These are phyloP conservation scores for Aspergillus versicolor DNA, from an alignment of 2,329 filamentous ascomycete species.

Conservation along the genomic window DNA sequence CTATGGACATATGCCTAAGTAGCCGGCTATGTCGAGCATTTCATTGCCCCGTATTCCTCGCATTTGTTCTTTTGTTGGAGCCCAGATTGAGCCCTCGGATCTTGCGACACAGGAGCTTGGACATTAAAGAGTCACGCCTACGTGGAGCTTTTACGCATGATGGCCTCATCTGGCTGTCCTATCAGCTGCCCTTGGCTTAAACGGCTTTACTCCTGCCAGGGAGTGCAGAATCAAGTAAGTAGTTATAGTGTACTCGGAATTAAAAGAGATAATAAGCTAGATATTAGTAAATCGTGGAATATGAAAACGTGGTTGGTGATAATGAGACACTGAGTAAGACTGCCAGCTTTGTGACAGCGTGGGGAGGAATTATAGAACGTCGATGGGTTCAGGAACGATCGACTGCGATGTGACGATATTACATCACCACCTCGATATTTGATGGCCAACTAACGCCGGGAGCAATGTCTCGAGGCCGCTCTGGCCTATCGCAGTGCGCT, in stretches of 20 bases:
- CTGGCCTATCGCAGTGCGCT: conserved; percentile 1
- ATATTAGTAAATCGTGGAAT: background rate
- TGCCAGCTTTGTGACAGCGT: background rate
- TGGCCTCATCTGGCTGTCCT: conserved; percentile 1
- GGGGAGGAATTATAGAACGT: background rate
- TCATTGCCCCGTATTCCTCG: background rate
- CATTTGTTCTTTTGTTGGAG: background rate
- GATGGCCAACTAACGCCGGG: background rate
- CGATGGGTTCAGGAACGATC: background rate
- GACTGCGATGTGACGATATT: conserved; percentile 3
- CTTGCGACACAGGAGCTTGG: too few species aligned
- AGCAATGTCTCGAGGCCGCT: background rate
- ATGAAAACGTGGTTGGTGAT: background rate
- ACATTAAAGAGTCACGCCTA: background rate
- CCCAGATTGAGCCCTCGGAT: background rate
- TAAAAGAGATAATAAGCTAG: background rate
- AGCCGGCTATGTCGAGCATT: background rate
- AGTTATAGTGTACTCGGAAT: background rate
- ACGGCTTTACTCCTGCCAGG: conserved; percentile 2
- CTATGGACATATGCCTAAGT: background rate
- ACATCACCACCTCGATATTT: conserved; percentile 13
- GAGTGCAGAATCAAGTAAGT: background rate
- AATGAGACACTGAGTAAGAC: background rate
- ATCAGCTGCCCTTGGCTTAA: conserved; percentile 3
- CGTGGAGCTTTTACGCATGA: background rate